Evolutionary conservation across 2,329 filamentous ascomycete species (phyloP).

Genomic region (Dothideomycetidae sp.): DNA sequence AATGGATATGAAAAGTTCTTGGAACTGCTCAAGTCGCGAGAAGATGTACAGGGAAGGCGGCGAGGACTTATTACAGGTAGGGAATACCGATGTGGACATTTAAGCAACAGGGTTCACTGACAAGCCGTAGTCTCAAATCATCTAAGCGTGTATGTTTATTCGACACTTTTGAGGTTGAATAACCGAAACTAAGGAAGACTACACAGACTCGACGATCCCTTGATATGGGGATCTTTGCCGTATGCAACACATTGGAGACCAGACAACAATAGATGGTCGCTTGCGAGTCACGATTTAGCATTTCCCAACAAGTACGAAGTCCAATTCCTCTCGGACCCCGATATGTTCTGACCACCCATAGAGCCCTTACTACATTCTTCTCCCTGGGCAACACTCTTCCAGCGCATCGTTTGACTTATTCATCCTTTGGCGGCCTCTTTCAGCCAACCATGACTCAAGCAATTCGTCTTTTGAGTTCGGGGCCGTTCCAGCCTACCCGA

Average conservation of each 20-base stretch:
- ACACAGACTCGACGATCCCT: conserved; percentile 73
- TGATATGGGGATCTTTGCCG: conserved; percentile 85
- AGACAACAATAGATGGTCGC: conserved; percentile 68
- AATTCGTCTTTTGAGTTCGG: conserved; percentile 61
- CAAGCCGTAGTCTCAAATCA: conserved; percentile 61
- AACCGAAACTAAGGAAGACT: conserved; percentile 8
- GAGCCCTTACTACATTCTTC: conserved; percentile 65
- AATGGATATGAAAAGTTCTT: conserved; percentile 65
- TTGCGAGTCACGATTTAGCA: conserved; percentile 91
- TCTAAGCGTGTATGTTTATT: conserved; percentile 76
- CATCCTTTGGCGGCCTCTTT: conserved; percentile 67
- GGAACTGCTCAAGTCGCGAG: conserved; percentile 57
- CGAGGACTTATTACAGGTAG: conserved; percentile 73
- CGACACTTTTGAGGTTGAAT: too few relatives aligned
- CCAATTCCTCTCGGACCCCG: neutral
- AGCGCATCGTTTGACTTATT: conserved; percentile 69
- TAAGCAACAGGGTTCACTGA: too few relatives aligned
- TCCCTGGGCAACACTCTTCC: conserved; percentile 78
- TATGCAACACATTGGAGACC: conserved; percentile 56
- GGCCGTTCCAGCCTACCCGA: conserved; percentile 9
- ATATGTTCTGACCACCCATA: conserved; percentile 23
- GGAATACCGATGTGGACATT: conserved; percentile 15
- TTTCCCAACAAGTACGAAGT: conserved; percentile 62
- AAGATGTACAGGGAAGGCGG: conserved; percentile 49
- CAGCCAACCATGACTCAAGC: conserved; percentile 81